Percentiles rank a stretch among this genome's conserved stretches.
Conservation (phyloP, 768 basidiomycete genomes). For the Pisolithus microcarpus region DNA sequence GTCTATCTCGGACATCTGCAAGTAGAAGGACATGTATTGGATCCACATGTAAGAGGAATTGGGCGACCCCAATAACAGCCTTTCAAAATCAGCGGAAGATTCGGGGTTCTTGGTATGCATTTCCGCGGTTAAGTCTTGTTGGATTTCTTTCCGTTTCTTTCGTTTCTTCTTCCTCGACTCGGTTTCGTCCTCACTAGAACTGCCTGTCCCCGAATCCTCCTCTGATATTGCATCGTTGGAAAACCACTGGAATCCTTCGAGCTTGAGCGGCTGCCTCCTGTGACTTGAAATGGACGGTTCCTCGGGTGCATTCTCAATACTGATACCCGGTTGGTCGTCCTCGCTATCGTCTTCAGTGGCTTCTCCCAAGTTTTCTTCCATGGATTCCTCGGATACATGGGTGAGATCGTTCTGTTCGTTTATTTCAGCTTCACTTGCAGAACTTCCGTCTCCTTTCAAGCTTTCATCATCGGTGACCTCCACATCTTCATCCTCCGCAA, state of each 20-base stretch:
- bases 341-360: conserved; percentile 1
- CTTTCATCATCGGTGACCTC: conserved; percentile 28
- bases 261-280: conserved; percentile 33
- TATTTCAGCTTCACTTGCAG: conserved; percentile 23
- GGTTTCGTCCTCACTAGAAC: conserved; percentile 27
- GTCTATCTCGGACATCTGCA: conserved; percentile 93
- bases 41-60: conserved; percentile 98
- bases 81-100: conserved; percentile 92
- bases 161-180: conserved; percentile 50
- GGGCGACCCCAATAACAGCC: conserved; percentile 85
- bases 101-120: conserved; percentile 82
- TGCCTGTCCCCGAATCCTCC: conserved; percentile 35
- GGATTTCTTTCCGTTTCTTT: conserved; percentile 62
- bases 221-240: conserved; percentile 29
- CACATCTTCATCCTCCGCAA: conserved; percentile 56
- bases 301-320: conserved; percentile 13
- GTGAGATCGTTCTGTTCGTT: conserved; percentile 16
- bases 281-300: not conserved
- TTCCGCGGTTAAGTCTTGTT: conserved; percentile 78
- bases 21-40: conserved; percentile 98
- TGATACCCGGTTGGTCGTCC: conserved; percentile 13
- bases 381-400: conserved; percentile 4
- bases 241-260: conserved; percentile 72
- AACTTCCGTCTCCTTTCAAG: conserved; percentile 22
- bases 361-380: not conserved